phyloP scores from a whole-genome alignment of 352 stramenopile genomes.

The Detonula confervacea region DNA sequence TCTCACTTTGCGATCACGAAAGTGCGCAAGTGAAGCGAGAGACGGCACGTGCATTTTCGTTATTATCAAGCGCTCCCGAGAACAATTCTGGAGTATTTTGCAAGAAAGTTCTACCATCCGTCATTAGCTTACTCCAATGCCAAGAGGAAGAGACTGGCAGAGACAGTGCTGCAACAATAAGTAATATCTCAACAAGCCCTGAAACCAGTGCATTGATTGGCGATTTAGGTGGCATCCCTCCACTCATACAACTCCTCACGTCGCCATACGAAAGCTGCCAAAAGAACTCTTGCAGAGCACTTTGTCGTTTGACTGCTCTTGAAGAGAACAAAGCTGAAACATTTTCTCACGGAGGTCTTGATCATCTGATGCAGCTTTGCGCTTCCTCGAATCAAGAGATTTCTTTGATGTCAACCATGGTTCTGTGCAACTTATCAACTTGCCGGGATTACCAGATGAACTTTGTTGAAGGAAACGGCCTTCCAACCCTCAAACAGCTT shows the following conservation, averaged over 20 bases:
- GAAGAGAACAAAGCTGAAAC: constrained; percentile 52
- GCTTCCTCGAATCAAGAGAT: constrained; percentile 34
- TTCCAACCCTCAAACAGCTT: constrained; percentile 50
- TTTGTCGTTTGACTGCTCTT: constrained; percentile 85
- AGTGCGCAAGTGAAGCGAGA: constrained; percentile 82
- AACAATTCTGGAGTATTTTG: constrained; percentile 91
- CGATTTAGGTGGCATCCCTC: constrained; percentile 87
- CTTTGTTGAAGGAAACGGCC: constrained; percentile 85
- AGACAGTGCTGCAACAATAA: constrained; percentile 92
- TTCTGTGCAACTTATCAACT: constrained; percentile 93
- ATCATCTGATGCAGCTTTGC: constrained; percentile 44
- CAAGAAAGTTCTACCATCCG: constrained; percentile 63
- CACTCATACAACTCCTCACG: constrained; percentile 87
- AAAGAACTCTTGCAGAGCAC: constrained; percentile 87
- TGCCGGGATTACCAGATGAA: constrained; percentile 90
- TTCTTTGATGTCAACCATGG: constrained; percentile 82
- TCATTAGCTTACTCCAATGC: constrained; percentile 85
- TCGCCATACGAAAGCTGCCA: constrained; percentile 69
- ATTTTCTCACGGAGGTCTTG: constrained; percentile 43
- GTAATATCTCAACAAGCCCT: constrained; percentile 91
- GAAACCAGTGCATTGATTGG: constrained; percentile 91
- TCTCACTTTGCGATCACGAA: constrained; percentile 82
- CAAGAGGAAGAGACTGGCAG: constrained; percentile 80
- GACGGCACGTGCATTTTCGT: constrained; percentile 90
- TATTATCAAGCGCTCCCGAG: constrained; percentile 91